Evolutionary conservation across 2,329 filamentous ascomycete genomes (phyloP).

Genomic region (Penicillium sp.): DNA sequence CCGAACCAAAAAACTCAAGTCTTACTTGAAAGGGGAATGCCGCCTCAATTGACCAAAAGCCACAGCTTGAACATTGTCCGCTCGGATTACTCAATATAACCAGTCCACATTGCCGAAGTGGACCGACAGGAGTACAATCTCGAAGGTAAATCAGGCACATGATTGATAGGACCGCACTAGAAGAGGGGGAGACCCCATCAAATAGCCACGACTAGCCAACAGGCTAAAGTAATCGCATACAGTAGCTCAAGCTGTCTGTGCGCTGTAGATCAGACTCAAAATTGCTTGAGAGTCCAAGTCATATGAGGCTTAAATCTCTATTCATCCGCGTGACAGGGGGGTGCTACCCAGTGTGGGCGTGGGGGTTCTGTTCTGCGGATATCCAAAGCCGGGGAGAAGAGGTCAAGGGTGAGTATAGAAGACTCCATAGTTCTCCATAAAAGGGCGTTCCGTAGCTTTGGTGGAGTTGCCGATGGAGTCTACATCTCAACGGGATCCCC

Average conservation of each 20-base stretch:
- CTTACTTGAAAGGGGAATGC: constrained; percentile 20
- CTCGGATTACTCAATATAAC: constrained; percentile 32
- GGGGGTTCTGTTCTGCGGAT: not conserved
- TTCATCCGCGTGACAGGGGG: constrained; percentile 21
- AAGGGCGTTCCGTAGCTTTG: constrained; percentile 4
- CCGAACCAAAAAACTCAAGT: constrained; percentile 1
- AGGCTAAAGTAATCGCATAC: not conserved
- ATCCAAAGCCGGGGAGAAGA: not conserved
- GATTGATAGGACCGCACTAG: not conserved
- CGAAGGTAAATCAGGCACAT: constrained; percentile 1
- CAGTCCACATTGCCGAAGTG: constrained; percentile 9
- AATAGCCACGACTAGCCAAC: not conserved
- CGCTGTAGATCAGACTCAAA: not conserved
- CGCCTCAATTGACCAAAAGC: not conserved
- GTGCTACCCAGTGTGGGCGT: not conserved
- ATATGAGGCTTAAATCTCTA: constrained; percentile 20
- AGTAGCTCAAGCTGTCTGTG: no score
- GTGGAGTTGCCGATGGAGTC: constrained; percentile 13
- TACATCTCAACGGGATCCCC: constrained; percentile 26
- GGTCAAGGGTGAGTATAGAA: not conserved
- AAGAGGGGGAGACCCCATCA: not conserved
- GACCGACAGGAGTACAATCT: constrained; percentile 4
- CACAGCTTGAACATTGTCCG: no score
- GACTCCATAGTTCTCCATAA: constrained; percentile 15
- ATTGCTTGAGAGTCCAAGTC: not conserved